Base-by-base conservation (phyloP, 169 alveolate species). In the Theileria annulata region DNA sequence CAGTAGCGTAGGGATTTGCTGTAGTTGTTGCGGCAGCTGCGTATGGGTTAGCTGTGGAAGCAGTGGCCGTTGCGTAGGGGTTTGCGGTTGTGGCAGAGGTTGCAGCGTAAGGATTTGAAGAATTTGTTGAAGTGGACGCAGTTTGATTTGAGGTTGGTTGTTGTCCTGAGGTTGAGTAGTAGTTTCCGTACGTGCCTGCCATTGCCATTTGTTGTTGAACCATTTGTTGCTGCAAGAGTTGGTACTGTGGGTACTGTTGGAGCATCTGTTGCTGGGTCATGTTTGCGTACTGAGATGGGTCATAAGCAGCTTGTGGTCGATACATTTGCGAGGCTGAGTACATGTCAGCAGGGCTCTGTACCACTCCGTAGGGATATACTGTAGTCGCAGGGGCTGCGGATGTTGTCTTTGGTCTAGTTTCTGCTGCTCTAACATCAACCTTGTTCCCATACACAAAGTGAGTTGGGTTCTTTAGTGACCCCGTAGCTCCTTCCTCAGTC, bases 361-460 rank as follows among this genome's bases (percentile, higher is more conserved):
- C 51, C 31, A 56, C 31, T 51, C 64, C 48, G 27, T 30, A 35
- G 58, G 64, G 60, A 56, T 74, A 74, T 9, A 51, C 35, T 1
- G 73, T 12, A 31, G 74, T 75, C 6, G 35, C 3, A 0, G 59
- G 28, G 4, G 79, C 63, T 25, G 9, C 21, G 0, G 71, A 35
- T 13, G 67, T 33, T 37, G 42, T 71, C 68, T 59, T 81, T 1
- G 76, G 37, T 0, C 88, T 77, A 1, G 80, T 64, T 31, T 81
- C 88, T 23, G 88, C 88, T 15, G 88, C 88, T 23, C 88, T 77
- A 0, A 81, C 88, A 35, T 81, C 88, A 12, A 81, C 88, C 42
- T 81, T 81, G 17, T 77, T 37, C 21, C 88, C 88, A 28, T 81
- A 81, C 12, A 81, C 88, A 37, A 74, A 81, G 74, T 81, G 88